These are phyloP conservation scores for Primulina tabacum DNA, from an alignment of 257 asterid species.

Conservation along the genomic window DNA sequence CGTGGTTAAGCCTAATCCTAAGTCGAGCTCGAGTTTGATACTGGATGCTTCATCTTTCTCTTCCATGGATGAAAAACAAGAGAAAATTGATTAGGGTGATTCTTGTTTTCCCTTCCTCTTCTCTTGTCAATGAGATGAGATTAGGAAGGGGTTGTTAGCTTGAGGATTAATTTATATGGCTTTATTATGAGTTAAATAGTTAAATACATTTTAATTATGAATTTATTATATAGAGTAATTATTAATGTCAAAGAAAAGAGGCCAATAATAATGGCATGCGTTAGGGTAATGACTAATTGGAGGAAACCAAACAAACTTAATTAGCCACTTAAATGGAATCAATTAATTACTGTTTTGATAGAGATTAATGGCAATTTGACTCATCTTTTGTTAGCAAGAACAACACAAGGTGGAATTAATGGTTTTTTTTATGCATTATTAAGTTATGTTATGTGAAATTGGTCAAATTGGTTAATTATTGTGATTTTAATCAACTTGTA, in stretches of 20 bases:
- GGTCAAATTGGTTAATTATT: neutral
- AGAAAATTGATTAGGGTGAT: neutral
- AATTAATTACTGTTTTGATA: neutral
- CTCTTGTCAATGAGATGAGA: conserved; percentile 18
- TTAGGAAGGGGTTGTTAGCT: conserved; percentile 26
- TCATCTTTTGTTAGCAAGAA: neutral
- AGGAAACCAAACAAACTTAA: conserved; percentile 35
- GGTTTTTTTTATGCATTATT: no score
- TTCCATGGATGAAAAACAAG: conserved; percentile 21
- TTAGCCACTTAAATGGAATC: neutral
- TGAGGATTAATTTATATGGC: conserved; percentile 23
- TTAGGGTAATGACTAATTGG: conserved; percentile 43
- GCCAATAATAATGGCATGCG: conserved; percentile 37
- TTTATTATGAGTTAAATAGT: conserved; percentile 14
- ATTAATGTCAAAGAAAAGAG: conserved; percentile 37
- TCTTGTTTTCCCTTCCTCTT: neutral
- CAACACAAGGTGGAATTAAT: neutral
- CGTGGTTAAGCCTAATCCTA: conserved; percentile 36
- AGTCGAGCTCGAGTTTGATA: conserved; percentile 41
- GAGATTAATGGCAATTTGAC: neutral
- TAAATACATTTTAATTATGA: conserved; percentile 38
- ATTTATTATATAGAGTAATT: conserved; percentile 33
- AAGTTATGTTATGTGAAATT: neutral
- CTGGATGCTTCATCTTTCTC: conserved; percentile 34
- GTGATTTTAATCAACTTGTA: neutral